Base-by-base conservation (phyloP, 768 basidiomycete genomes). In the Auricularia heimuer region DNA sequence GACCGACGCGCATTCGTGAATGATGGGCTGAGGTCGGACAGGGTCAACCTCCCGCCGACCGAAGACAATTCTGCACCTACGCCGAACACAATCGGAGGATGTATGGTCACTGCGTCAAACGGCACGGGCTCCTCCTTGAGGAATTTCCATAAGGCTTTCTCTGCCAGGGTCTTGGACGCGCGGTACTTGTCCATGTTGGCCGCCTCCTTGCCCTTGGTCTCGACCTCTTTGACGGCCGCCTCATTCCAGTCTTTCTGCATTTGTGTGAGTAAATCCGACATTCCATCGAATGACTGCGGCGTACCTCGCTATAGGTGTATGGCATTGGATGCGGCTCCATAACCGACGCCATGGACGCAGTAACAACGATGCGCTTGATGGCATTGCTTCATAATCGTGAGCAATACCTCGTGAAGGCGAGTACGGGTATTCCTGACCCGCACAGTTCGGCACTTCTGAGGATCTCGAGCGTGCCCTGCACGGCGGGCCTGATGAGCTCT, bases 331-430 rank as follows among this genome's bases (percentile, higher is more conserved):
- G 64, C 34, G 70, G 67, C 54, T 68, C 66, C 60, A 71, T 67
- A 67, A 77, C 66, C 24, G 77, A 70, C 12, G 75, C 77, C 60
- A 74, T 71, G 10, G 75, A 75, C 7, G 71, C 73, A 21, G 77
- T 78, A 62, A 77, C 68, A 21, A 77, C 73, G 6, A 78, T 71
- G 36, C 77, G 71, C 67, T 77, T 72, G 56, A 54, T 29, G 7
- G n/a, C 51, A 54, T 18, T n/a, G 1, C 51, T 76, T 69, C 10
- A 67, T 36, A 3, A 72, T 33, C 18, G 45, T 29, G 29, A 29
- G 29, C 29, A 29, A 29, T 29, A 29, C 29, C 29, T 29, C 29
- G 29, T 29, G 29, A 24, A 33, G 51, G 3, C 33, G 33, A 16
- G 56, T 29, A 39, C 34, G 33, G 12, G 34, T 33, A 24, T 37